Evolutionary conservation across 139 green algal genomes (phyloP).

Genomic region (Chlamydomonas applanata): DNA sequence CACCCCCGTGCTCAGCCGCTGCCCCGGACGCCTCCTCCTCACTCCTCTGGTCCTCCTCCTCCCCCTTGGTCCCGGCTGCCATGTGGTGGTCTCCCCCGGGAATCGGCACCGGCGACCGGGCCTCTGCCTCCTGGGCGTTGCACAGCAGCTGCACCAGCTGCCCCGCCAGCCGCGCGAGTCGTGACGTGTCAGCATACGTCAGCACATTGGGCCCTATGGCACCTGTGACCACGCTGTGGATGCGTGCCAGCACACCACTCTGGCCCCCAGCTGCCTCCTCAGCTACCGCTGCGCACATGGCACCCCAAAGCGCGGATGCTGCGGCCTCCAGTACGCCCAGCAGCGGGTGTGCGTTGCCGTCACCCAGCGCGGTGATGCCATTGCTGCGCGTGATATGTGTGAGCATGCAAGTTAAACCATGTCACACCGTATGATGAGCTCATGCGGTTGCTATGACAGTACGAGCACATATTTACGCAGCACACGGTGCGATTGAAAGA

Average conservation of each 20-base stretch:
- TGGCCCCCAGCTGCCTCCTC: neutral
- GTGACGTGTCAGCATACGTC: neutral
- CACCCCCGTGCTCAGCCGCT: too few relatives aligned
- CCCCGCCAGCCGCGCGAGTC: conserved; percentile 1
- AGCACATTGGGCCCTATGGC: neutral
- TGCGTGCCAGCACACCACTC: neutral
- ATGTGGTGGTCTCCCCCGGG: too few relatives aligned
- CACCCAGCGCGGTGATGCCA: neutral
- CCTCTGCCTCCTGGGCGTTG: neutral
- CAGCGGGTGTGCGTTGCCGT: neutral
- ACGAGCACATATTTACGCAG: too few relatives aligned
- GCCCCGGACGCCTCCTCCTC: neutral
- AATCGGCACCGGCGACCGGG: neutral
- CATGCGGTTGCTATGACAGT: too few relatives aligned
- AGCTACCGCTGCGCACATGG: neutral
- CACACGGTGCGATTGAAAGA: too few relatives aligned
- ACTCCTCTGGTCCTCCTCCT: neutral
- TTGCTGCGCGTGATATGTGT: too few relatives aligned
- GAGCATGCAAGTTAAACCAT: too few relatives aligned
- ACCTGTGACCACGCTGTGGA: neutral
- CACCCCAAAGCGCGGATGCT: neutral
- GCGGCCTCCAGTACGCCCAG: conserved; percentile 8
- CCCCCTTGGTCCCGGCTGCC: too few relatives aligned
- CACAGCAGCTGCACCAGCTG: conserved; percentile 6
- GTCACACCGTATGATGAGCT: too few relatives aligned